These are phyloP conservation scores for Geotrichum citri-aurantii DNA, from an alignment of 1,139 yeast species.

Conservation along the genomic window DNA sequence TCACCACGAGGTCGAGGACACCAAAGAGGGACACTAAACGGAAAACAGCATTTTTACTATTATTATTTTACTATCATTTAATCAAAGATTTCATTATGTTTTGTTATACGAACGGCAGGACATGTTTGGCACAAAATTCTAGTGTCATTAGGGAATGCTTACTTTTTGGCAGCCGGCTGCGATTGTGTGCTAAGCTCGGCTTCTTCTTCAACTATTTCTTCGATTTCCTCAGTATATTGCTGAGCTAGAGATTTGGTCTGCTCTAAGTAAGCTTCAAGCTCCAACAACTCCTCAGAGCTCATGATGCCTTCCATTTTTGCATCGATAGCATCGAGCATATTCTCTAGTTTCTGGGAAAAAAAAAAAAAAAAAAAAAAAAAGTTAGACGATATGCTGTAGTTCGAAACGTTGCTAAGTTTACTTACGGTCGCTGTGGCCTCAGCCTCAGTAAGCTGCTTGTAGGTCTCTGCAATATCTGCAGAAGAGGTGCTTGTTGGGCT, in stretches of 20 bases:
- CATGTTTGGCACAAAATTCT: background rate
- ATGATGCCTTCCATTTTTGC: constrained; percentile 47
- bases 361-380: background rate
- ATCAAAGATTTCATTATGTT: background rate
- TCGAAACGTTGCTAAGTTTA: constrained; percentile 10
- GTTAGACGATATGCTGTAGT: background rate
- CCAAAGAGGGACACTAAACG: constrained; percentile 14
- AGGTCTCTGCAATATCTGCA: constrained; percentile 43
- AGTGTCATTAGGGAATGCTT: background rate
- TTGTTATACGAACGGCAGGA: background rate
- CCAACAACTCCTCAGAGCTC: constrained; percentile 30
- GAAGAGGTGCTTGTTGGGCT: background rate
- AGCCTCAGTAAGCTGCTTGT: constrained; percentile 49
- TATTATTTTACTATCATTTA: constrained; percentile 1
- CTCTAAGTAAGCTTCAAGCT: constrained; percentile 20
- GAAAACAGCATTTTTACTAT: constrained; percentile 3
- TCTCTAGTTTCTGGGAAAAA: constrained; percentile 41
- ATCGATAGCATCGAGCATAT: constrained; percentile 52
- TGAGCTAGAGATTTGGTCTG: background rate
- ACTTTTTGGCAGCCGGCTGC: background rate
- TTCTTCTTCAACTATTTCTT: background rate
- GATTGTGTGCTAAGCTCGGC: background rate
- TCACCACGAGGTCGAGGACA: constrained; percentile 20
- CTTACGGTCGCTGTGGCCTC: constrained; percentile 49
- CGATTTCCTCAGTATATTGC: background rate